Evolutionary conservation across 495 filamentous ascomycete species (phyloP).

Genomic region (Neurospora hispaniola): DNA sequence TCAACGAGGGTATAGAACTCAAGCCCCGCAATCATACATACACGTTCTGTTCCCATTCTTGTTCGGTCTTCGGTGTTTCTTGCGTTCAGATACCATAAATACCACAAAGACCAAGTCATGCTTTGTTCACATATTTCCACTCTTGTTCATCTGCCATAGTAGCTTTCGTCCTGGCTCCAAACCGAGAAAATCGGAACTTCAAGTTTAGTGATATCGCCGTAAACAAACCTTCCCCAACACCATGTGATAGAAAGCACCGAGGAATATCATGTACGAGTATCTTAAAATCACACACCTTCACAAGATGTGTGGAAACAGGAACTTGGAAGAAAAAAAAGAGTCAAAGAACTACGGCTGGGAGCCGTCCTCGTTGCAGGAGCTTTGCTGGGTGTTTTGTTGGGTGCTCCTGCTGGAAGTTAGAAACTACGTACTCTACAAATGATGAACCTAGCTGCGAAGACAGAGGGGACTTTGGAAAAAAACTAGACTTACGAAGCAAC

Average conservation of each 20-base stretch:
- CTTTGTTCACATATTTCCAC: neutral
- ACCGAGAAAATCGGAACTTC: neutral
- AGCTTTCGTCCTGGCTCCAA: neutral
- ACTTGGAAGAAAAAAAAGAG: neutral
- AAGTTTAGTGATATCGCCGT: neutral
- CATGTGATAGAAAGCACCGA: neutral
- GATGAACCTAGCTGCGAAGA: neutral
- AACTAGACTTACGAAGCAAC: slow-evolving; percentile 31
- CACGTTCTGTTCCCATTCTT: neutral
- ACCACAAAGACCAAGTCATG: too few relatives aligned
- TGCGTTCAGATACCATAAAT: too few relatives aligned
- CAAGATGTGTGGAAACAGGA: neutral
- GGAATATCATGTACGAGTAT: neutral
- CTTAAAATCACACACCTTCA: neutral
- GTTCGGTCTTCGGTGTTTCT: too few relatives aligned
- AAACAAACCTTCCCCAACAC: neutral
- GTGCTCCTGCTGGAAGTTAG: neutral
- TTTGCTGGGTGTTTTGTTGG: neutral
- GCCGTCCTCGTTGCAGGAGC: neutral
- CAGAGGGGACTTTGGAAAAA: slow-evolving; percentile 13
- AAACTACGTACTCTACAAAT: neutral
- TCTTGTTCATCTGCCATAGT: neutral
- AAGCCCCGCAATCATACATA: slow-evolving; percentile 5
- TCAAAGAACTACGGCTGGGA: neutral
- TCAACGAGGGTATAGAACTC: slow-evolving; percentile 22